phyloP scores from a whole-genome alignment of 2,329 filamentous ascomycete species.

The Endocalyx cinctus region DNA sequence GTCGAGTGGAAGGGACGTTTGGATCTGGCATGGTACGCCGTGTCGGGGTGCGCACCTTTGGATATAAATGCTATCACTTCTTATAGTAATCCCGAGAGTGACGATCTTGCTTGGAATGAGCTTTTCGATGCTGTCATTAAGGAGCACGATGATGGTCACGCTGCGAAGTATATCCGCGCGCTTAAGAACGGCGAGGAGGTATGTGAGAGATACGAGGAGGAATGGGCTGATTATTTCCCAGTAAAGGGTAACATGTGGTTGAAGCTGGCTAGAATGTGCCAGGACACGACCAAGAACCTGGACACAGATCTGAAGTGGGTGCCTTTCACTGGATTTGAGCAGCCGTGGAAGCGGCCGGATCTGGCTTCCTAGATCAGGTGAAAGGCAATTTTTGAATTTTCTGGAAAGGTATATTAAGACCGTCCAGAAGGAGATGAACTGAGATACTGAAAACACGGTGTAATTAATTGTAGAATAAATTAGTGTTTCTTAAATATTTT shows the following conservation, averaged over 20 bases:
- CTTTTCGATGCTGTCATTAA: slow-evolving; percentile 19
- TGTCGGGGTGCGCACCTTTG: slow-evolving; percentile 58
- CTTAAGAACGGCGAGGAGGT: slow-evolving; percentile 26
- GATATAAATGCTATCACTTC: slow-evolving; percentile 51
- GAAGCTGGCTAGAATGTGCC: slow-evolving; percentile 15
- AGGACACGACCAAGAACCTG: slow-evolving; percentile 13
- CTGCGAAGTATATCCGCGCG: slow-evolving; percentile 29
- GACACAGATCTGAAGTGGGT: slow-evolving; percentile 13
- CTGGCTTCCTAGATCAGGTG: too few species aligned
- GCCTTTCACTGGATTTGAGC: slow-evolving; percentile 7
- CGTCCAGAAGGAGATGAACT: too few species aligned
- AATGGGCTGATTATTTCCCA: slow-evolving; percentile 10
- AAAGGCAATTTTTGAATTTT: too few species aligned
- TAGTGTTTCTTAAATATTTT: too few species aligned
- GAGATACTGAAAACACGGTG: too few species aligned
- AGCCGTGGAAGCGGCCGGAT: slow-evolving; percentile 9
- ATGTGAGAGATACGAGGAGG: slow-evolving; percentile 11
- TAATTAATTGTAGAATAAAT: too few species aligned
- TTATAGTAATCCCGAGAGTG: slow-evolving; percentile 41
- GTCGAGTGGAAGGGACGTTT: slow-evolving; percentile 78
- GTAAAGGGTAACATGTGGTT: slow-evolving; percentile 21
- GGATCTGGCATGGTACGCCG: slow-evolving; percentile 71
- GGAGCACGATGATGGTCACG: slow-evolving; percentile 30
- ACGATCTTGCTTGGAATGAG: slow-evolving; percentile 19
- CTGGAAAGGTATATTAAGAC: too few species aligned